phyloP scores from a whole-genome alignment of 2,329 filamentous ascomycete genomes.

The Aspergillus novoparasiticus region DNA sequence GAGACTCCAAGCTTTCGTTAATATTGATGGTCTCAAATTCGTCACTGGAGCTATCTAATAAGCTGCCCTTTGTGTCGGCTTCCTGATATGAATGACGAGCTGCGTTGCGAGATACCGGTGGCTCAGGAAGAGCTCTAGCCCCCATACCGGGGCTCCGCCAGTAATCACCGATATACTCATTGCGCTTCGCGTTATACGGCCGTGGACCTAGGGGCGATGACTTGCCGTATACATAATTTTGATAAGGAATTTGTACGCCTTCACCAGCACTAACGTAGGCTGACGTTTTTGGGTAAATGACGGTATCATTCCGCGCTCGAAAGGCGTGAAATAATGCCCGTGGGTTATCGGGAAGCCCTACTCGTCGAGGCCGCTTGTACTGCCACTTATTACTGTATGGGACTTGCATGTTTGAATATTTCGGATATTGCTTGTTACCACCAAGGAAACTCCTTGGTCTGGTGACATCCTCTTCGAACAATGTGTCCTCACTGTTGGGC shows the following conservation, averaged over 20 bases:
- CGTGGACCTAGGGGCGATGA: conserved; percentile 2
- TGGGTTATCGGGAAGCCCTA: conserved; percentile 39
- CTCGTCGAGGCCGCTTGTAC: conserved; percentile 15
- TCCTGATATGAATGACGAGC: conserved; percentile 13
- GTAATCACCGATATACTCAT: conserved; percentile 18
- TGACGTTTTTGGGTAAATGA: conserved; percentile 15
- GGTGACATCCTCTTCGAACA: conserved; percentile 42
- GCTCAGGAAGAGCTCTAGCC: conserved; percentile 7
- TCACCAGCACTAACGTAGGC: conserved; percentile 15
- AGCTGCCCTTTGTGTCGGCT: conserved; percentile 9
- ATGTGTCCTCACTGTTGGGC: conserved; percentile 35
- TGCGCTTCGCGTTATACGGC: conserved; percentile 12
- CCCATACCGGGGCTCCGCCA: conserved; percentile 16
- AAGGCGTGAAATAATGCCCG: conserved; percentile 37
- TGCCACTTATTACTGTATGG: conserved; percentile 8
- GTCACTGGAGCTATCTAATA: conserved; percentile 14
- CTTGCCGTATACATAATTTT: conserved; percentile 8
- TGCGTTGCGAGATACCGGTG: conserved; percentile 17
- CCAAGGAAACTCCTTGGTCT: conserved; percentile 19
- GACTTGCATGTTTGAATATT: conserved; percentile 4
- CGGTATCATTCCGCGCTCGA: conserved; percentile 19
- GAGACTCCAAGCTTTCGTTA: conserved; percentile 26
- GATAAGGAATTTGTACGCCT: conserved; percentile 9
- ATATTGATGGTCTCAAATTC: conserved; percentile 31
- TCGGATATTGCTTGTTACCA: conserved; percentile 14